A percentile compares a stretch with the other conserved stretches of the same genome.
Evolutionary conservation across 805 yeast species (phyloP).

Genomic region (Zygoascus tannicola): DNA sequence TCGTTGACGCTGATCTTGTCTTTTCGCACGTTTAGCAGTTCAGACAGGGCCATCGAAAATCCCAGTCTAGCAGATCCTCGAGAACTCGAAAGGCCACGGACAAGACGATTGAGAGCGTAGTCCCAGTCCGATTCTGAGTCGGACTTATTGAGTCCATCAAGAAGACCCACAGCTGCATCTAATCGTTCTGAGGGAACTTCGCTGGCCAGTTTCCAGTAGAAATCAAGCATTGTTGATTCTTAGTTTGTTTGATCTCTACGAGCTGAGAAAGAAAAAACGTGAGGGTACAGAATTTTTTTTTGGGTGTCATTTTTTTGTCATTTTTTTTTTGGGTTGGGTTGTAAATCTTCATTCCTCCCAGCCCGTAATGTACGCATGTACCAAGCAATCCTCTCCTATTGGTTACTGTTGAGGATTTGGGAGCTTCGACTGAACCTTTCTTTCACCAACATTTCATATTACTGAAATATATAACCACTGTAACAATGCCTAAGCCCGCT

Average conservation of each 20-base stretch:
- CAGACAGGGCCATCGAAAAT: constrained; percentile 79
- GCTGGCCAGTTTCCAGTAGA: constrained; percentile 68
- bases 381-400: no score
- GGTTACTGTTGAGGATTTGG: constrained; percentile 1
- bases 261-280: background rate
- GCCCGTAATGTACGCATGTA: constrained; percentile 2
- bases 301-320: background rate
- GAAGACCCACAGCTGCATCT: constrained; percentile 55
- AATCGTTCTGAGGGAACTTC: constrained; percentile 67
- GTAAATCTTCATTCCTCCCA: constrained; percentile 6
- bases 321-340: no score
- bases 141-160: constrained; percentile 45
- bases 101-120: constrained; percentile 69
- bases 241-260: background rate
- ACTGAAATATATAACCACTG: no score
- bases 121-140: constrained; percentile 52
- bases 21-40: constrained; percentile 30
- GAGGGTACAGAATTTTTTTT: background rate
- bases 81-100: constrained; percentile 73
- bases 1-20: constrained; percentile 31
- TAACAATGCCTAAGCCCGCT: constrained; percentile 24
- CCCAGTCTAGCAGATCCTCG: constrained; percentile 82
- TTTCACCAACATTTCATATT: no score
- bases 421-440: background rate
- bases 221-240: constrained; percentile 36